phyloP scores from a whole-genome alignment of 495 filamentous ascomycete genomes.

The Aspergillus biplanus region DNA sequence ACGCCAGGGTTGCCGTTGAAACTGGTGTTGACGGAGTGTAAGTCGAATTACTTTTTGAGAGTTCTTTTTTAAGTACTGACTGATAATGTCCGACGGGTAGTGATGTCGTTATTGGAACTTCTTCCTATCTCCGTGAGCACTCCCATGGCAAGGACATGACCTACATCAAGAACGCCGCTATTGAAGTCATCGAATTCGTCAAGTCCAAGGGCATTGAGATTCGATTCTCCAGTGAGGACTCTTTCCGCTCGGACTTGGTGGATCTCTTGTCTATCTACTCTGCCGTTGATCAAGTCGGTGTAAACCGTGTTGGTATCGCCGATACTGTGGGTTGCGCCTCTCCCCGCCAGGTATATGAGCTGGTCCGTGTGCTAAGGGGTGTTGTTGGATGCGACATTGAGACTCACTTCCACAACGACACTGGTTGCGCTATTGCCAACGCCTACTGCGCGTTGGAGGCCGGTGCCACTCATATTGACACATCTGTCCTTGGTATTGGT shows the following conservation, averaged over 20 bases:
- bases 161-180: constrained; percentile 86
- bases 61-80: not conserved
- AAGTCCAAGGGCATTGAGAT: constrained; percentile 90
- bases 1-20: constrained; percentile 86
- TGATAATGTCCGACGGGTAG: constrained; percentile 34
- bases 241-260: constrained; percentile 80
- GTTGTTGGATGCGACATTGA: constrained; percentile 58
- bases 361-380: constrained; percentile 63
- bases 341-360: constrained; percentile 85
- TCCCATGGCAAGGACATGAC: constrained; percentile 94
- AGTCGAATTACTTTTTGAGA: constrained; percentile 28
- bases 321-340: constrained; percentile 82
- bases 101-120: constrained; percentile 94
- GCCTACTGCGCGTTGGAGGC: constrained; percentile 58
- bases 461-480: constrained; percentile 57
- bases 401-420: constrained; percentile 60
- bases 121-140: constrained; percentile 87
- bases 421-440: constrained; percentile 58
- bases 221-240: constrained; percentile 76
- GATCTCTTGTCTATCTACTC: constrained; percentile 78
- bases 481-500: constrained; percentile 57
- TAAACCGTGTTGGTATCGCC: constrained; percentile 82
- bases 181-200: constrained; percentile 93
- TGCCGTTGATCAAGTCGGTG: constrained; percentile 78
- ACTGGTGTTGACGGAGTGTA: constrained; percentile 76